Base-by-base conservation (phyloP, 805 yeast species). In the Candida montana region DNA sequence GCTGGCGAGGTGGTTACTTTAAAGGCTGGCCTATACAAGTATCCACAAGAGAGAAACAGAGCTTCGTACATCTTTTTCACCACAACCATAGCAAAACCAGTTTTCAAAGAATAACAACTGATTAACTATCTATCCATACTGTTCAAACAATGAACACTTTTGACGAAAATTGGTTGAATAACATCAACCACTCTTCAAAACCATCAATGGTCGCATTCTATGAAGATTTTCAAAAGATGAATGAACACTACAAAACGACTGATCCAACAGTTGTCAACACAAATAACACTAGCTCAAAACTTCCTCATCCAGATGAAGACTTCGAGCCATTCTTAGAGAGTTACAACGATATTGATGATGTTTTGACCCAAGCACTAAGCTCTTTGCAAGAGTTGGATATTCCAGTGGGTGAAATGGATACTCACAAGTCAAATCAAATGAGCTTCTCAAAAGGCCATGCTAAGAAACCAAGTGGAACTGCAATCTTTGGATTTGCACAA, bases 381-480 rank as follows among this genome's bases (percentile, higher is more conserved):
- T 71, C 73, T 0, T 59, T 79, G 20, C 81, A 76, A 54, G 88
- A 81, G 41, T 67, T 83, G 44, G 85, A 75, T 50, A 82, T 83
- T 34, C 82, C 86, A 7, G 51, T 64, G 23, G 64, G 59, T 37
- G 49, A 53, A 39, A 51, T 48, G 3, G 42, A 34, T n/a, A 18
- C 13, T 2, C 37, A 44, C 16, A 26, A 32, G 13, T 16, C 28
- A 19, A 27, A n/a, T 21, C 37, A 33, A 9, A 30, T 26, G 10
- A 35, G 31, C 7, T 40, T 36, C 13, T 16, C 20, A 3, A 50
- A 35, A 43, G 57, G 60, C 19, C 91, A 83, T 55, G 62, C 72
- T 40, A 73, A 86, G 49, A 77, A 78, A 44, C 68, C 75, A 16
- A 81, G 89, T 64, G 95, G 95, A 12, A 81, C 91, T 4, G 91